Conservation (phyloP, 179 eudicot genomes). For the Camellia oleifera region DNA sequence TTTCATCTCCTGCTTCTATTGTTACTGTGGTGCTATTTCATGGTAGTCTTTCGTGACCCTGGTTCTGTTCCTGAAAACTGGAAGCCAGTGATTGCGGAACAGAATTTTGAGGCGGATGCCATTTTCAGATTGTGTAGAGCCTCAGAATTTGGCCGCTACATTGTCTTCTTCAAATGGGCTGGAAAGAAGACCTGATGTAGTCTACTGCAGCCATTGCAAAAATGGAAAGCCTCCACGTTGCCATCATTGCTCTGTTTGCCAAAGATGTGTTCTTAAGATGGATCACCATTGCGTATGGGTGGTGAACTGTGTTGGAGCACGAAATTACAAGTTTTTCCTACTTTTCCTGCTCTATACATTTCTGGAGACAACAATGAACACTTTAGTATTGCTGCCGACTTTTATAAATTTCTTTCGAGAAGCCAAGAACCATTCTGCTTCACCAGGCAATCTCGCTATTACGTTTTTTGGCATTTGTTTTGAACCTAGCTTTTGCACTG, state of each 20-base stretch:
- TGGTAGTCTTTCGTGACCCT: conserved; percentile 84
- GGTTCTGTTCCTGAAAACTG: conserved; percentile 92
- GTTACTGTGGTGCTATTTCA: conserved; percentile 80
- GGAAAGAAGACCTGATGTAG: conserved; percentile 41
- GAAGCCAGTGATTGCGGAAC: conserved; percentile 46
- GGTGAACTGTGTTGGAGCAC: conserved; percentile 94
- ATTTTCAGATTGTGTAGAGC: conserved; percentile 26
- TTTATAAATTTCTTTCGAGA: conserved; percentile 62
- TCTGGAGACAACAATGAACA: conserved; percentile 69
- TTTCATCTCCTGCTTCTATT: conserved; percentile 47
- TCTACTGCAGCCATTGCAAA: conserved; percentile 65
- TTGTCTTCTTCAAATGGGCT: conserved; percentile 43
- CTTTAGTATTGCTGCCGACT: conserved; percentile 73
- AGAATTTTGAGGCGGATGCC: conserved; percentile 47
- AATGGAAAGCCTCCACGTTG: conserved; percentile 94
- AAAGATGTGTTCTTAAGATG: conserved; percentile 94
- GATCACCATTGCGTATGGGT: conserved; percentile 99
- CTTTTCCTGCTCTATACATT: conserved; percentile 83
- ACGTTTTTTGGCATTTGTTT: conserved; percentile 75
- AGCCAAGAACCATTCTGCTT: conserved; percentile 46
- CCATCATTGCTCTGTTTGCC: conserved; percentile 96
- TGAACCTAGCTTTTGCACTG: conserved; percentile 83
- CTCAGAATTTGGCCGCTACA: conserved; percentile 32
- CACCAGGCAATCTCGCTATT: conserved; percentile 71
- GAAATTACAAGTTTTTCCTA: conserved; percentile 89